Evolutionary conservation across 2,329 filamentous ascomycete genomes (phyloP).

Genomic region (Cylindrodendrum hubeiense): DNA sequence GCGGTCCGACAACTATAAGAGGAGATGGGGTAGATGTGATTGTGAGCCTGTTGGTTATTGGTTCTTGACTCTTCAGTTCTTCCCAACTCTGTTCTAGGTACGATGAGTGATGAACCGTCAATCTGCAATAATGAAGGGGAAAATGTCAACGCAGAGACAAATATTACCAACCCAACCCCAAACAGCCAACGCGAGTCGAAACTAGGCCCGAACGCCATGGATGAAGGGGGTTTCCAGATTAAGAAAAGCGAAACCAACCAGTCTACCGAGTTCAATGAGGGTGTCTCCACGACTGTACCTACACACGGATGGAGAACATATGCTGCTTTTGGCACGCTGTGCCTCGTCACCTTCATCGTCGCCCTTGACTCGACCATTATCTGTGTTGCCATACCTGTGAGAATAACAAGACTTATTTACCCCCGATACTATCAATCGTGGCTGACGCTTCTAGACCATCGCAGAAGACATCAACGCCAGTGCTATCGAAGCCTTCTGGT

Average conservation of each 20-base stretch:
- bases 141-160: neutral
- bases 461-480: conserved; percentile 37
- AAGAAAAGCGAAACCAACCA: neutral
- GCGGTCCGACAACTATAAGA: no score
- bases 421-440: neutral
- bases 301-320: conserved; percentile 33
- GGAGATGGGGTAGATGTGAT: no score
- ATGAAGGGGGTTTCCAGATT: neutral
- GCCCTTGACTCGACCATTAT: conserved; percentile 43
- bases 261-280: conserved; percentile 15
- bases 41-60: no score
- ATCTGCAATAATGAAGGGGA: neutral
- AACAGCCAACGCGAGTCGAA: no score
- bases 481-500: conserved; percentile 42
- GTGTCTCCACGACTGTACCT: neutral
- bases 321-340: conserved; percentile 39
- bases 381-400: conserved; percentile 38
- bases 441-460: conserved; percentile 32
- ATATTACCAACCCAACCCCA: no score
- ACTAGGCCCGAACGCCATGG: no score
- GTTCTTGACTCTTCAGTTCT: no score
- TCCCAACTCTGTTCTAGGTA: no score
- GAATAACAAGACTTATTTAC: neutral
- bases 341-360: conserved; percentile 39
- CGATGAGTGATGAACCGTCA: no score